Evolutionary conservation across 352 stramenopile species (phyloP).

Genomic region (Pythium plurisporium): DNA sequence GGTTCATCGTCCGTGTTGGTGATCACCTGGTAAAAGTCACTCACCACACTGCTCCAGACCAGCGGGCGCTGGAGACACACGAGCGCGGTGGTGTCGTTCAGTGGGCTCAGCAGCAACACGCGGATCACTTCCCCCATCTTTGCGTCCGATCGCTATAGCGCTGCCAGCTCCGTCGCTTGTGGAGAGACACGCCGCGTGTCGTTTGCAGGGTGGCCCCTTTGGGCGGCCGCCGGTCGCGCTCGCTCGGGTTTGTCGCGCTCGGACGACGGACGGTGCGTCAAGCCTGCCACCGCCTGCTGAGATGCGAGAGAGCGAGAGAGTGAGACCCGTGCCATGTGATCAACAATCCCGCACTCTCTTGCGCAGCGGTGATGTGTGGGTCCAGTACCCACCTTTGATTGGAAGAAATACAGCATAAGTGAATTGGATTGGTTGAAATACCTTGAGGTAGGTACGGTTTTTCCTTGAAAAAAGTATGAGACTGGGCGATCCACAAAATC

Average conservation of each 20-base stretch:
- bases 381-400: neutral
- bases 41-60: slow-evolving; percentile 67
- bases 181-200: no score
- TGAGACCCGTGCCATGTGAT: slow-evolving; percentile 6
- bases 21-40: slow-evolving; percentile 82
- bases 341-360: slow-evolving; percentile 4
- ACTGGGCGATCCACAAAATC: neutral
- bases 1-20: slow-evolving; percentile 79
- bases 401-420: neutral
- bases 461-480: neutral
- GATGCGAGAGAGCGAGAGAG: slow-evolving; percentile 4
- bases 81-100: slow-evolving; percentile 61
- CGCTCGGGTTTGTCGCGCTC: no score
- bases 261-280: no score
- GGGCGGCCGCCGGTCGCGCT: no score
- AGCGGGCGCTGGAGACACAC: slow-evolving; percentile 78
- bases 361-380: neutral
- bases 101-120: slow-evolving; percentile 73
- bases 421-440: neutral
- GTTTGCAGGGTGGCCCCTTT: no score
- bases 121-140: slow-evolving; percentile 82
- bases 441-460: no score
- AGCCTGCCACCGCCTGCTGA: neutral
- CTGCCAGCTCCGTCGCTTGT: no score
- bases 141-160: no score